phyloP scores from a whole-genome alignment of 176 grass and related monocot genomes.

The Eragrostis curvula region DNA sequence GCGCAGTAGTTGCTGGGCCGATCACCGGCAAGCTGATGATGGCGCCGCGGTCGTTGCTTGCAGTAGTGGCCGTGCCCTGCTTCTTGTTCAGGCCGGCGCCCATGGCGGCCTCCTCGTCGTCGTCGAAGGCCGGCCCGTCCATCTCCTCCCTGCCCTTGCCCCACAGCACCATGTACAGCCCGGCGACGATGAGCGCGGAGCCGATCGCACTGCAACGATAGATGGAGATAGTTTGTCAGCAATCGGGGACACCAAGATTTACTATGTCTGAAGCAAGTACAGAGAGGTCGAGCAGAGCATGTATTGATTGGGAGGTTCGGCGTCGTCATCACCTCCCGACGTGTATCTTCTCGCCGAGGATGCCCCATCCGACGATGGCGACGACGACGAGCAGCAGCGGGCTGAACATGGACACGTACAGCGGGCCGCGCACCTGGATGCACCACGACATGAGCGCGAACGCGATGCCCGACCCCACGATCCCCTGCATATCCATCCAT shows the following conservation, averaged over 20 bases:
- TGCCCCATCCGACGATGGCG: conserved; percentile 75
- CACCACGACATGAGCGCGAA: conserved; percentile 87
- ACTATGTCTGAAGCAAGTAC: background rate
- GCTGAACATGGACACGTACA: conserved; percentile 97
- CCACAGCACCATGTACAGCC: conserved; percentile 88
- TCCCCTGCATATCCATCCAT: conserved; percentile 47
- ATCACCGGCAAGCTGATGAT: conserved; percentile 35
- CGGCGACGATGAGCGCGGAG: conserved; percentile 69
- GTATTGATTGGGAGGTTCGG: background rate
- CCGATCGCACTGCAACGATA: conserved; percentile 51
- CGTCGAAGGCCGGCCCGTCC: background rate
- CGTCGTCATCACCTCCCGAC: conserved; percentile 55
- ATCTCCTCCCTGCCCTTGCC: conserved; percentile 70
- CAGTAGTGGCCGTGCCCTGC: background rate
- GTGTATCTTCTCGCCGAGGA: conserved; percentile 81
- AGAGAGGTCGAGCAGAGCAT: background rate
- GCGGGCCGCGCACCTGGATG: conserved; percentile 70
- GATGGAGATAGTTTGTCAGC: too few relatives aligned
- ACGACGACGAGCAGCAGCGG: conserved; percentile 84
- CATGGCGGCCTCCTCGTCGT: conserved; percentile 3
- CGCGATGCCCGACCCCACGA: conserved; percentile 69
- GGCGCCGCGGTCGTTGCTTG: conserved; percentile 19
- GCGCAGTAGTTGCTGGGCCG: background rate
- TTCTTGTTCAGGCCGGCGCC: conserved; percentile 11
- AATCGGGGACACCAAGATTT: background rate